Evolutionary conservation across 2,329 filamentous ascomycete species (phyloP).

Genomic region (Didymosphaeria variabile): DNA sequence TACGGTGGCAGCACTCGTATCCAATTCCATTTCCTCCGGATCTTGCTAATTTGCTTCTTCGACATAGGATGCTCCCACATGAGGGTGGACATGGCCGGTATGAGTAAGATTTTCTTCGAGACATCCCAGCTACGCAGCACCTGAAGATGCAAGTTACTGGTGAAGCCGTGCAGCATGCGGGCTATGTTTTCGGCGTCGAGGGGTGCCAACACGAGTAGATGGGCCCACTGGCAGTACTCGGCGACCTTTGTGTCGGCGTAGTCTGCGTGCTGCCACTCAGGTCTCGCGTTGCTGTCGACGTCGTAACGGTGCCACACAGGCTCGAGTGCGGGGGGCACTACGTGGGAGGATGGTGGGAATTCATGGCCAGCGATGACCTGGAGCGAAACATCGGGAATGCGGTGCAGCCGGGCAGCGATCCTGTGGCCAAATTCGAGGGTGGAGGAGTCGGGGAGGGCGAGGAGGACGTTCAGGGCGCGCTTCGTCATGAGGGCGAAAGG

Average conservation of each 20-base stretch:
- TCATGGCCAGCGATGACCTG: conserved; percentile 42
- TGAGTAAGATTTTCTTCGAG: conserved; percentile 82
- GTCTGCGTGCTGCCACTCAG: conserved; percentile 37
- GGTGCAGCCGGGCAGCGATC: conserved; percentile 72
- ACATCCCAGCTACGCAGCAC: conserved; percentile 87
- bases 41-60: conserved; percentile 84
- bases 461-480: conserved; percentile 60
- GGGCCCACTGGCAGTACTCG: conserved; percentile 85
- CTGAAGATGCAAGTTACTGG: conserved; percentile 81
- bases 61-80: conserved; percentile 94
- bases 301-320: conserved; percentile 43
- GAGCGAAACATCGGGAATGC: conserved; percentile 69
- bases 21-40: conserved; percentile 87
- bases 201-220: conserved; percentile 83
- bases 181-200: conserved; percentile 85
- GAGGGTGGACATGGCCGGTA: conserved; percentile 86
- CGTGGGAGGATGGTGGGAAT: conserved; percentile 32
- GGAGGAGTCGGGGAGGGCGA: conserved; percentile 71
- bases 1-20: conserved; percentile 82
- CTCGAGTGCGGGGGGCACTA: conserved; percentile 38
- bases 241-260: conserved; percentile 62
- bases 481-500: conserved; percentile 23
- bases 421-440: conserved; percentile 73
- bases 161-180: conserved; percentile 86
- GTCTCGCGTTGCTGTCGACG: conserved; percentile 25